Base-by-base conservation (phyloP, 768 basidiomycete species). In the Paxillus rubicundulus region DNA sequence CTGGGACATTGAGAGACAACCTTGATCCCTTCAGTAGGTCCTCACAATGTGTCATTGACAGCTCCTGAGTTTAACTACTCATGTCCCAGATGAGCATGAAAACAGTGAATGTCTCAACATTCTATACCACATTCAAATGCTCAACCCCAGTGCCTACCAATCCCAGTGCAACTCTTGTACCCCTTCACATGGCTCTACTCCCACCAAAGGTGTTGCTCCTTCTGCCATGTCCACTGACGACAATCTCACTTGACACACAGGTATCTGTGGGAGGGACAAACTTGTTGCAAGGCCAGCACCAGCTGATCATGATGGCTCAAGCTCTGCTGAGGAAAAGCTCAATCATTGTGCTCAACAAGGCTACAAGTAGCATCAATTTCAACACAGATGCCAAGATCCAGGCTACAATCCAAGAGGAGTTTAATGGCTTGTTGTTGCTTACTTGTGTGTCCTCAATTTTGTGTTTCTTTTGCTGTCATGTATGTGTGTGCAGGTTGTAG, bases 341-440 rank as follows among this genome's bases (percentile, higher is more conserved):
- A 12, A 82, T 92, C 57, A 84, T 92, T 46, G 80, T 92, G 14
- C 72, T 92, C 36, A 91, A 90, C 56, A 89, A 92, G 60, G 90
- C 90, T 13, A 92, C 89, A 7, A 89, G 87, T 53, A 89, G 87
- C 61, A 90, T 92, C 51, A 89, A 92, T 63, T 87, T 92, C 60
- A 85, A 82, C 12, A 92, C 93, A 38, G 94, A 95, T 61, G 81
- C 87, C 8, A 93, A 92, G 71, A 96, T 96, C 50, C 93, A 96
- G 65, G 75, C 81, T 28, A 87, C 92, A 1, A 94, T 97, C 43
- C 76, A 92, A 6, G 85, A 88, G 58, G 90, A 96, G 61, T 96
- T 96, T 65, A 81, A 75, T 6, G 77, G 82, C 39, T 87, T 85
- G 8, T 71, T 92, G 38, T 67, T 93, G 40, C 65, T 94, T 44